Base-by-base conservation (phyloP, 2,329 filamentous ascomycete genomes). In the Aspergillus aculeatinus region DNA sequence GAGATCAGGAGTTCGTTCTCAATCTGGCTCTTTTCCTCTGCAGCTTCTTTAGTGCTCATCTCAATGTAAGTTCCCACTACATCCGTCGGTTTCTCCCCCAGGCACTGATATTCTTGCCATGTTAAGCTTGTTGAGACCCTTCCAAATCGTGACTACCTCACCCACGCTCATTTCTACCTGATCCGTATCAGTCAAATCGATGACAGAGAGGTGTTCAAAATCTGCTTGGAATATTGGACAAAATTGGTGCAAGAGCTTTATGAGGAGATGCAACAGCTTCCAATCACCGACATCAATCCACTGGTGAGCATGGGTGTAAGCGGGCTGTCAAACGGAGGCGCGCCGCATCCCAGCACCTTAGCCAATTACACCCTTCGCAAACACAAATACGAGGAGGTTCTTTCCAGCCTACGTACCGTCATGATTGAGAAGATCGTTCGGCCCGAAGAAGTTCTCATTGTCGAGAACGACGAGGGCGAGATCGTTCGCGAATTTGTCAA, bases 371-470 rank as follows among this genome's bases (percentile, higher is more conserved):
- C 94, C 12, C 85, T 99, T 49, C 89, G 96, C 63, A 99, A 99
- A 82, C 94, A 99, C 84, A 98, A 97, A 79, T 99, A 98, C 78
- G 89, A 89, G 65, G 92, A 97, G 73, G 90, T 99, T 21, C 81
- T 99, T 53, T 94, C 94, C 10, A 98, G 96, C 75, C 83, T 99
- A 59, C 89, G 95, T 67, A 90, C 94, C 25, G 95, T 99, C 66
- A 99, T 99, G 95, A 98, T 99, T 63, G 95, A 99, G 81, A 97
- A 97, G 83, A 99, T 99, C 95, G 95, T 99, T 33, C 87, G 93
- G 48, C 95, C 95, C 0, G 95, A 99, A 79, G 96, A 99, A 79
- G 96, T 99, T 9, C 78, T 99, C 68, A 96, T 99, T 71, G 95
- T 99, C n/a, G 95, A 99, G 79, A 99, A 99, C 76, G 95, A 99